These are phyloP conservation scores for Fusarium guadeloupense DNA, from an alignment of 2,329 filamentous ascomycete species.

Conservation along the genomic window DNA sequence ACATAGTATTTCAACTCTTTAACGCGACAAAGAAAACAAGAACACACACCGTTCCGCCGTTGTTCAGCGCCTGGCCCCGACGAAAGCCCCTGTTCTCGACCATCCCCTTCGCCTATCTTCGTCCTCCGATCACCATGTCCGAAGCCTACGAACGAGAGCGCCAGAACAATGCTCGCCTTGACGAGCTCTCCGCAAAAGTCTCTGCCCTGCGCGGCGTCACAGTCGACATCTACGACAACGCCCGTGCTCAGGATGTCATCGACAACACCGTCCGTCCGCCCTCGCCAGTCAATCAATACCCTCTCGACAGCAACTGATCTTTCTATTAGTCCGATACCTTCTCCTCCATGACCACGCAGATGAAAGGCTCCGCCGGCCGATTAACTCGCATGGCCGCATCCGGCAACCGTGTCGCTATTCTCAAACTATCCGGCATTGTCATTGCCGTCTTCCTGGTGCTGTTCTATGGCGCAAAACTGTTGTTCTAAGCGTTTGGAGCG, in stretches of 20 bases:
- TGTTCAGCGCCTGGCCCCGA: background rate
- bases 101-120: background rate
- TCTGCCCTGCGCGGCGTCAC: slow-evolving; percentile 92
- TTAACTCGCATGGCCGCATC: slow-evolving; percentile 89
- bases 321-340: slow-evolving; percentile 81
- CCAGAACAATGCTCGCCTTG: slow-evolving; percentile 95
- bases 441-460: slow-evolving; percentile 76
- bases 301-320: slow-evolving; percentile 15
- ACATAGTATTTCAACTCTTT: background rate
- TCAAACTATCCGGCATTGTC: slow-evolving; percentile 88
- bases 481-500: slow-evolving; percentile 58
- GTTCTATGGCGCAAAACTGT: slow-evolving; percentile 75
- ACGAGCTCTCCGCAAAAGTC: slow-evolving; percentile 90
- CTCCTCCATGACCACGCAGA: slow-evolving; percentile 80
- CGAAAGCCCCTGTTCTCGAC: slow-evolving; percentile 10
- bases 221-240: slow-evolving; percentile 97
- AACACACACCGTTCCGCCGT: background rate
- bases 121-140: slow-evolving; percentile 62
- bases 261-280: slow-evolving; percentile 76
- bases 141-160: slow-evolving; percentile 82
- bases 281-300: background rate
- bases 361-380: slow-evolving; percentile 85
- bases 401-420: slow-evolving; percentile 88
- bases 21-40: background rate
- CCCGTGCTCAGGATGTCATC: slow-evolving; percentile 85